phyloP scores from a whole-genome alignment of 2,329 filamentous ascomycete genomes.

The Penicillium psychrosexuale region DNA sequence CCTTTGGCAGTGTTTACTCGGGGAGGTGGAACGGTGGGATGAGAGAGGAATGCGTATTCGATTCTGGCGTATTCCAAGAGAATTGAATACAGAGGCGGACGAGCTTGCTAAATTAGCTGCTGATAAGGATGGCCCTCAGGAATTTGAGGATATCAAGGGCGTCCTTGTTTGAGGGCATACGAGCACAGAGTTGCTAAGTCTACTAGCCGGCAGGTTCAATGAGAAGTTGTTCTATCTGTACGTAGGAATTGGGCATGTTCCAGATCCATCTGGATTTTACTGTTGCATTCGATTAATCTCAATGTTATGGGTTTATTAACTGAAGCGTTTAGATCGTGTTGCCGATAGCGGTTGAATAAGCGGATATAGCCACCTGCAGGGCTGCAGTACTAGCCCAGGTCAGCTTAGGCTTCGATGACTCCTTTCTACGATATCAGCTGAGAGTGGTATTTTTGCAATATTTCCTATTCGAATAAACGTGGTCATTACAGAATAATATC shows the following conservation, averaged over 20 bases:
- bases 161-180: background rate
- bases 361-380: too few relatives aligned
- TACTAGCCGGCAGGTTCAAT: background rate
- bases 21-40: slow-evolving; percentile 36
- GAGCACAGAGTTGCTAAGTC: background rate
- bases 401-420: background rate
- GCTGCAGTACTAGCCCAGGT: too few relatives aligned
- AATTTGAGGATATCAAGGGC: background rate
- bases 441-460: too few relatives aligned
- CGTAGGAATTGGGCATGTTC: too few relatives aligned
- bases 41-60: slow-evolving; percentile 24
- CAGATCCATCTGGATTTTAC: too few relatives aligned
- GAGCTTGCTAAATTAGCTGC: background rate
- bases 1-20: slow-evolving; percentile 51
- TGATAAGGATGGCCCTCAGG: too few relatives aligned
- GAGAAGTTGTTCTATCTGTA: too few relatives aligned
- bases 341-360: too few relatives aligned
- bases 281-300: too few relatives aligned
- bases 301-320: too few relatives aligned
- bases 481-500: background rate
- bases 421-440: background rate
- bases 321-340: too few relatives aligned
- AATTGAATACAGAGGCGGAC: background rate
- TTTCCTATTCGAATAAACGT: background rate
- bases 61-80: background rate